Conservation (phyloP, 257 asterid genomes). For the Penstemon davidsonii region DNA sequence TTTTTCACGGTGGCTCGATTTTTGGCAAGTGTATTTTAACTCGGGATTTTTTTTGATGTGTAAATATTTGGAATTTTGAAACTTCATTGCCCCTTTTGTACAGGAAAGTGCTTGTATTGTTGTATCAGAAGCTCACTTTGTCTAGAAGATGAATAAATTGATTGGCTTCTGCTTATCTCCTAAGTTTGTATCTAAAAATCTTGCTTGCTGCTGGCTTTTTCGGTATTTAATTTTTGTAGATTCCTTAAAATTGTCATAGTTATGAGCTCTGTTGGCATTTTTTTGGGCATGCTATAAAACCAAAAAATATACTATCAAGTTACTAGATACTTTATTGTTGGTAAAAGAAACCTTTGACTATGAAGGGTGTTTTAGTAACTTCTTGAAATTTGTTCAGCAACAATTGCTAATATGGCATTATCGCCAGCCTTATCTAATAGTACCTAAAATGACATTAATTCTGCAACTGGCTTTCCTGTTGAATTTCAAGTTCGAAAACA, state of each 20-base stretch:
- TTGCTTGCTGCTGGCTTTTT: too few species aligned
- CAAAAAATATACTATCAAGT: too few species aligned
- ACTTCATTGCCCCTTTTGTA: slow-evolving; percentile 47
- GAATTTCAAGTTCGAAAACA: slow-evolving; percentile 21
- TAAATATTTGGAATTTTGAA: slow-evolving; percentile 72
- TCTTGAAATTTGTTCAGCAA: too few species aligned
- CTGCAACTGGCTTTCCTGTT: slow-evolving; percentile 25
- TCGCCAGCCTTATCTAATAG: slow-evolving; percentile 4
- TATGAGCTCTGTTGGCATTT: too few species aligned
- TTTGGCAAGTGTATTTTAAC: slow-evolving; percentile 25
- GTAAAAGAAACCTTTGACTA: too few species aligned
- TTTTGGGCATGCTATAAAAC: too few species aligned
- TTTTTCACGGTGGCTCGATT: slow-evolving; percentile 29
- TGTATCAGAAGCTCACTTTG: slow-evolving; percentile 40
- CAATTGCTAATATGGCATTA: too few species aligned
- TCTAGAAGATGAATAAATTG: slow-evolving; percentile 43
- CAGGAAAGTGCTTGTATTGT: slow-evolving; percentile 49
- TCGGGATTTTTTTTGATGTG: slow-evolving; percentile 31
- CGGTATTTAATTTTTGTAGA: too few species aligned
- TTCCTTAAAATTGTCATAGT: too few species aligned
- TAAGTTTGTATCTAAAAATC: background rate
- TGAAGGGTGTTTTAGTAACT: too few species aligned
- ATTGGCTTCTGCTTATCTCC: background rate
- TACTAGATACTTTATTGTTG: too few species aligned
- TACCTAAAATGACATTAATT: slow-evolving; percentile 7